Evolutionary conservation across 805 yeast species (phyloP), one percentile per base, ranked within the genome.

Genomic region (Zygosaccharomyces bisporus): DNA sequence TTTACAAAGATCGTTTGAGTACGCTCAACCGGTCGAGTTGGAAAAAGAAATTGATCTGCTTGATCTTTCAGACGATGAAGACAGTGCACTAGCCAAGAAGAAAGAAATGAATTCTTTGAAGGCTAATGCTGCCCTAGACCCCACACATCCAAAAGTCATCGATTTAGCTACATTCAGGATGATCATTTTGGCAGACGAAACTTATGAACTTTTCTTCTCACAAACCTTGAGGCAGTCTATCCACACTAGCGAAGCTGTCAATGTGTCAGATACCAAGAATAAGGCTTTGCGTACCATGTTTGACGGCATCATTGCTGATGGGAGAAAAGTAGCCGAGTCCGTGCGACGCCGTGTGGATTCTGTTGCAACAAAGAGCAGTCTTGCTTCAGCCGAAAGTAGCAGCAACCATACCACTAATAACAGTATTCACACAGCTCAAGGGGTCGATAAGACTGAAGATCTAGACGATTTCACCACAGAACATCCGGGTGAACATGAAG

Each of bases 161-260:
- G 86, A 84, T 42, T 69, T 88, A 13, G 87, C 98, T 0, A 89
- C 96, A 0, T 91, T 91, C 68, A 72, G 98, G 50, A 91, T 91
- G 99, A 95, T 93, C 1, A 69, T 93, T 4, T 70, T 91, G 4
- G 97, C 98, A 0, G 96, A 90, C 61, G 98, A 89, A 57, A 86
- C 96, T 0, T 84, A 88, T 54, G 98, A 93, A 63, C 70, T 84
- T 32, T 79, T 91, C 49, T 93, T 93, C 67, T 73, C 86, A 10
- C 69, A 72, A 19, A 83, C 89, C 0, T 69, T 88, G 25, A 74
- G 84, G 44, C 63, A 71, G n/a, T 76, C 91, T 0, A 74, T 86
- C 41, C 87, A 85, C 58, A 72, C 86, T 38, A 75, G 77, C 45
- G 75, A 76, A 51, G 78, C 75, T 29, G 71, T 76, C 35, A 74